phyloP scores from a whole-genome alignment of 495 filamentous ascomycete species.

The Penicillium steckii region DNA sequence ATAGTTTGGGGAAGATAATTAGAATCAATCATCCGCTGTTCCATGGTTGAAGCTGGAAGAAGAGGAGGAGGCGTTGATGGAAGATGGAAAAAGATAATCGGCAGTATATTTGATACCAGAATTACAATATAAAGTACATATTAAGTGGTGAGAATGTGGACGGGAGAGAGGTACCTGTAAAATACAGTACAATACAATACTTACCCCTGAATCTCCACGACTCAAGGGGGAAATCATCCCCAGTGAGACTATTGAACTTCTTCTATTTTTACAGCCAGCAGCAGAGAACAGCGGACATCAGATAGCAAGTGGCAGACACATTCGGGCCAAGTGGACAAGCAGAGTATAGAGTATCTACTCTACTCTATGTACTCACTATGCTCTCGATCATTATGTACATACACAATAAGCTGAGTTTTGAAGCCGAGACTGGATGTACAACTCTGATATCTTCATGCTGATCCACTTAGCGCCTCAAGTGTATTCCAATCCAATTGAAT shows the following conservation, averaged over 20 bases:
- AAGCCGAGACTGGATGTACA: not conserved
- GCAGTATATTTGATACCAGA: no score
- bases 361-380: no score
- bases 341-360: no score
- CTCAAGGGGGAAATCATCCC: conserved; percentile 23
- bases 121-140: not conserved
- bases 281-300: not conserved
- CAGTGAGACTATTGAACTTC: conserved; percentile 21
- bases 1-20: not conserved
- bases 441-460: not conserved
- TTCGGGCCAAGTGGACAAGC: not conserved
- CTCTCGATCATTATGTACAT: not conserved
- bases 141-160: not conserved
- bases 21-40: not conserved
- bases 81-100: not conserved
- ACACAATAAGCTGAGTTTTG: not conserved
- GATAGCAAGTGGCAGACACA: not conserved
- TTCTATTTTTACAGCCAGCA: conserved; percentile 13
- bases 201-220: conserved; percentile 26
- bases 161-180: no score
- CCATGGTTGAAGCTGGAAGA: not conserved
- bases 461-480: conserved; percentile 9
- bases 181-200: not conserved
- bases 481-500: conserved; percentile 22
- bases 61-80: not conserved